A percentile compares a stretch with the other conserved stretches of the same genome.
Conservation (phyloP, 345 rosid species). For the Stellera chamaejasme region DNA sequence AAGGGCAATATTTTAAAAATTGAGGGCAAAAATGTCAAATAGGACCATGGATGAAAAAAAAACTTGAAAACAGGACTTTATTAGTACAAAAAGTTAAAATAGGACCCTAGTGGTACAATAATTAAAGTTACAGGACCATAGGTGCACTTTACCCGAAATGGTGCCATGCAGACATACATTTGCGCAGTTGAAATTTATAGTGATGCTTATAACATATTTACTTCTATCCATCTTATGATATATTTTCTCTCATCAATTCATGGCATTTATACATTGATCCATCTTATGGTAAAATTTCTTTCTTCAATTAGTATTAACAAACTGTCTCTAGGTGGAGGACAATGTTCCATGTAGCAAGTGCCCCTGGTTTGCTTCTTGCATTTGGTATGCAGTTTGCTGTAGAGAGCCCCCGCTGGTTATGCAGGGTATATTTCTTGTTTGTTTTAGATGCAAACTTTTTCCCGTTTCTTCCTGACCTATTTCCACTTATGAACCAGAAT, state of each 20-base stretch:
- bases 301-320: constrained; percentile 2
- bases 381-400: constrained; percentile 76
- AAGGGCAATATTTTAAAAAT: too few species aligned
- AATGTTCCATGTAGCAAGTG: constrained; percentile 48
- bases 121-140: too few species aligned
- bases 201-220: too few species aligned
- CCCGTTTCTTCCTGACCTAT: constrained; percentile 6
- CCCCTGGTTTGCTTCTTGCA: constrained; percentile 48
- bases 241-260: neutral
- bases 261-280: neutral
- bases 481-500: constrained; percentile 3
- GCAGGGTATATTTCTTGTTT: constrained; percentile 39
- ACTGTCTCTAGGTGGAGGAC: constrained; percentile 71
- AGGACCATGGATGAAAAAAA: too few species aligned
- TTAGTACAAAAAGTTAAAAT: too few species aligned
- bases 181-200: too few species aligned
- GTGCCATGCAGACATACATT: too few species aligned
- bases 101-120: too few species aligned
- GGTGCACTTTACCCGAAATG: too few species aligned
- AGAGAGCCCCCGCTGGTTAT: constrained; percentile 86
- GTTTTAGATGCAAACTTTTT: constrained; percentile 3
- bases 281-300: neutral
- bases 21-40: too few species aligned
- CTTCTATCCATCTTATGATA: neutral
- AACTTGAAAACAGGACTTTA: too few species aligned